Conservation (phyloP, 1,284 basidiomycete genomes). For the Caloboletus firmus region DNA sequence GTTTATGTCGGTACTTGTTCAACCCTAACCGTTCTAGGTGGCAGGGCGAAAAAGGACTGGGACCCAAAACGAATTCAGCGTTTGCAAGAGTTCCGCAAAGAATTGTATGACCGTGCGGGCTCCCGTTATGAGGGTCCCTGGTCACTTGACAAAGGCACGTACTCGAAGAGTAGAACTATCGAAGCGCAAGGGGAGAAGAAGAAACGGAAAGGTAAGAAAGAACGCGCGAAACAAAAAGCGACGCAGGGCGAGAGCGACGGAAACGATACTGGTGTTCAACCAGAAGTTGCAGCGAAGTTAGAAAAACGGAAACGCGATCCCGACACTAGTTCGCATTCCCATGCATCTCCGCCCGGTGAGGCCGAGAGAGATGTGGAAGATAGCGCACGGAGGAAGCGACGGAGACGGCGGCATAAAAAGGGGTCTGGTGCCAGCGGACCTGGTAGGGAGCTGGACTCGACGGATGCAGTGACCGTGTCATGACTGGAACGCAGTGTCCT, state of each 20-base stretch:
- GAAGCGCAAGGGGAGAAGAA: constrained; percentile 42
- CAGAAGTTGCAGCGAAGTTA: background rate
- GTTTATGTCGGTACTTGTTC: background rate
- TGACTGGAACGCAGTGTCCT: constrained; percentile 2
- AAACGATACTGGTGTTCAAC: background rate
- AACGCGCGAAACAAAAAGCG: constrained; percentile 56
- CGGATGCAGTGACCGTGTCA: background rate
- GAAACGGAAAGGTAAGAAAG: constrained; percentile 77
- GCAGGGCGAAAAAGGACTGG: constrained; percentile 49
- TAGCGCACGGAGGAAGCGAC: constrained; percentile 33
- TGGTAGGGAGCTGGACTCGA: background rate
- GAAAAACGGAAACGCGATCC: constrained; percentile 25
- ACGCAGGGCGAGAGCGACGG: constrained; percentile 13
- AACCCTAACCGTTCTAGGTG: constrained; percentile 18
- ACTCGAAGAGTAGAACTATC: constrained; percentile 7
- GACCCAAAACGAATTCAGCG: constrained; percentile 65
- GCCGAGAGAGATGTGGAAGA: constrained; percentile 8
- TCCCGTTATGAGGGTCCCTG: constrained; percentile 18
- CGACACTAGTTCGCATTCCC: background rate
- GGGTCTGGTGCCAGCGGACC: background rate
- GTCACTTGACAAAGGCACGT: constrained; percentile 12
- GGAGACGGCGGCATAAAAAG: constrained; percentile 40
- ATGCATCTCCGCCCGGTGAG: background rate
- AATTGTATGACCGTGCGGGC: constrained; percentile 25
- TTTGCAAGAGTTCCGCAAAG: constrained; percentile 72